phyloP scores from a whole-genome alignment of 352 stramenopile genomes.

The Pythium pyrilobum region DNA sequence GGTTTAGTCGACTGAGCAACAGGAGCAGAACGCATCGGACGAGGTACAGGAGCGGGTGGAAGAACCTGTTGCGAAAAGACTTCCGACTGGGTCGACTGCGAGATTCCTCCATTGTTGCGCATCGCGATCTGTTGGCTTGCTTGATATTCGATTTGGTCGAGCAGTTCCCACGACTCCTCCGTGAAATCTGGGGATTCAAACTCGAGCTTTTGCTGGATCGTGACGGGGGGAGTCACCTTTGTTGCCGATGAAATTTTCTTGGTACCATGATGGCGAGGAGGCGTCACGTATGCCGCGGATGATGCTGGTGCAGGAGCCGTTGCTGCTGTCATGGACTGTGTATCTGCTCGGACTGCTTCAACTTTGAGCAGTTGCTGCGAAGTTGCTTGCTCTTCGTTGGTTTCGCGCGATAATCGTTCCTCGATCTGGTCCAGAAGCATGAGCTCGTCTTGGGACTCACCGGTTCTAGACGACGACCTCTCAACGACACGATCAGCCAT shows the following conservation, averaged over 20 bases:
- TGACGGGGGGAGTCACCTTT: slow-evolving; percentile 2
- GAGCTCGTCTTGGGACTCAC: slow-evolving; percentile 57
- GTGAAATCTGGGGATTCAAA: slow-evolving; percentile 62
- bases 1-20: slow-evolving; percentile 16
- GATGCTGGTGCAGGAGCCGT: background rate
- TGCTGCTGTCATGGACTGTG: background rate
- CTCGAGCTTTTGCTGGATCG: slow-evolving; percentile 26
- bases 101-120: background rate
- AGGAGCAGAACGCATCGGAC: slow-evolving; percentile 10
- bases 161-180: slow-evolving; percentile 67
- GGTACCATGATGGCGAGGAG: slow-evolving; percentile 3
- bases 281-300: slow-evolving; percentile 1
- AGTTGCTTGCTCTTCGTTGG: too few species aligned
- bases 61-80: slow-evolving; percentile 23
- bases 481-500: background rate
- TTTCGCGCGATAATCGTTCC: slow-evolving; percentile 17
- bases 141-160: slow-evolving; percentile 68
- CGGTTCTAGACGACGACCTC: background rate
- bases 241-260: background rate
- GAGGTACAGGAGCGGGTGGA: slow-evolving; percentile 15
- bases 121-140: slow-evolving; percentile 33
- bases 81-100: slow-evolving; percentile 11
- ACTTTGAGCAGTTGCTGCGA: too few species aligned
- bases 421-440: slow-evolving; percentile 50
- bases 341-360: background rate